phyloP scores from a whole-genome alignment of 1,284 basidiomycete genomes.

The Prillingera fragicola region DNA sequence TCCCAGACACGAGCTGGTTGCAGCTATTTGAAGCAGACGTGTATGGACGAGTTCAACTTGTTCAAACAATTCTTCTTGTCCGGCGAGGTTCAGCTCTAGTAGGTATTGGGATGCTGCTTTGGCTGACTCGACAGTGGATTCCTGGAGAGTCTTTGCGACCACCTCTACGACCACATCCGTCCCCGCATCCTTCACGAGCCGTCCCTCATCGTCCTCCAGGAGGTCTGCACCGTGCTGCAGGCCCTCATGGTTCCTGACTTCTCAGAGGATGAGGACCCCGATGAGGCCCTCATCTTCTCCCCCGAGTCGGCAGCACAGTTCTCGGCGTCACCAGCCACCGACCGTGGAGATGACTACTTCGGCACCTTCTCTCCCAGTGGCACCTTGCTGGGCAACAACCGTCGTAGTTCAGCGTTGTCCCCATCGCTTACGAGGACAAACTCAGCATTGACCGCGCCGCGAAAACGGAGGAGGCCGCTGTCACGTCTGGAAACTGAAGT shows the following conservation, averaged over 20 bases:
- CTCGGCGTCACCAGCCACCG: slow-evolving; percentile 8
- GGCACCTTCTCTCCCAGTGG: slow-evolving; percentile 34
- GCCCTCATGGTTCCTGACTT: slow-evolving; percentile 84
- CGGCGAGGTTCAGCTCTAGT: slow-evolving; percentile 80
- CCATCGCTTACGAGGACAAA: slow-evolving; percentile 2
- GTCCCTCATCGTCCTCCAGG: slow-evolving; percentile 74
- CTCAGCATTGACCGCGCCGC: background rate
- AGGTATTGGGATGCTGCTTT: slow-evolving; percentile 40
- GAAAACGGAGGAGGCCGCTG: slow-evolving; percentile 40
- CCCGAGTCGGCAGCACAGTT: slow-evolving; percentile 21
- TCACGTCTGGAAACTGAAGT: slow-evolving; percentile 62
- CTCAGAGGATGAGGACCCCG: slow-evolving; percentile 21
- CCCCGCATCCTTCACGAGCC: slow-evolving; percentile 89
- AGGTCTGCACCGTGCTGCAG: slow-evolving; percentile 87
- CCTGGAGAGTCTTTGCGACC: slow-evolving; percentile 81
- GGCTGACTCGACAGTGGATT: slow-evolving; percentile 58
- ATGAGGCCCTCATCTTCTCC: slow-evolving; percentile 20
- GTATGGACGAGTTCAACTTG: slow-evolving; percentile 76
- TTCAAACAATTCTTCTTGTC: slow-evolving; percentile 79
- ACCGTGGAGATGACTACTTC: slow-evolving; percentile 25
- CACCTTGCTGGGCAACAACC: slow-evolving; percentile 6
- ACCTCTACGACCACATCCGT: slow-evolving; percentile 85
- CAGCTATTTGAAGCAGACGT: slow-evolving; percentile 80
- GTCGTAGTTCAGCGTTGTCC: slow-evolving; percentile 9
- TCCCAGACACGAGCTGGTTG: slow-evolving; percentile 76